A percentile compares a stretch with the other conserved stretches of the same genome.
Evolutionary conservation across 1,284 basidiomycete species (phyloP).

Genomic region (Moesziomyces parantarcticus): DNA sequence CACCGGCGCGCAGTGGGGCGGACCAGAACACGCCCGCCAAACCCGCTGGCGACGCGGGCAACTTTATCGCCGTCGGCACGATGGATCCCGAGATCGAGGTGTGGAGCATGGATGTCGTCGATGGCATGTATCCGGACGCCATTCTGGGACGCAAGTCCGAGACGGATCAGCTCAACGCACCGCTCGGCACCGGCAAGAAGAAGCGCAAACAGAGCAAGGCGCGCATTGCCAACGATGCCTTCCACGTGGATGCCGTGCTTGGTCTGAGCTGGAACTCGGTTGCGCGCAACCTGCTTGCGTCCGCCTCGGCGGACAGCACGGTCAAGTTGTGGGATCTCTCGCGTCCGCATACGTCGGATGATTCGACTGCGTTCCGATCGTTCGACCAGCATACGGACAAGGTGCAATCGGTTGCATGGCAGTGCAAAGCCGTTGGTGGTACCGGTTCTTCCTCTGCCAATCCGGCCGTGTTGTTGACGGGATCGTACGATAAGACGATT

Average conservation of each 20-base stretch:
- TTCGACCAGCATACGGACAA: slow-evolving; percentile 90
- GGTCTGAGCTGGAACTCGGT: slow-evolving; percentile 89
- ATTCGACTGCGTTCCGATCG: slow-evolving; percentile 77
- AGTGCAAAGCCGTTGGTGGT: slow-evolving; percentile 68
- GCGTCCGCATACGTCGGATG: slow-evolving; percentile 72
- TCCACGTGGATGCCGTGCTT: slow-evolving; percentile 94
- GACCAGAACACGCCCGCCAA: slow-evolving; percentile 36
- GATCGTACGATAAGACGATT: slow-evolving; percentile 92
- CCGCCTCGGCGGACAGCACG: slow-evolving; percentile 91
- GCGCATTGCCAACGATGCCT: slow-evolving; percentile 74
- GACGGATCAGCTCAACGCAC: slow-evolving; percentile 52
- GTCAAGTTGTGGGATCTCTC: slow-evolving; percentile 98
- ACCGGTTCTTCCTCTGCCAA: slow-evolving; percentile 68
- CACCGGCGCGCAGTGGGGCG: slow-evolving; percentile 71
- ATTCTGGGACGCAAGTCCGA: slow-evolving; percentile 83
- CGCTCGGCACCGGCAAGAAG: slow-evolving; percentile 66
- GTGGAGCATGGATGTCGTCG: slow-evolving; percentile 93
- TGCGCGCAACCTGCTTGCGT: slow-evolving; percentile 89
- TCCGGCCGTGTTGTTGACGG: slow-evolving; percentile 88
- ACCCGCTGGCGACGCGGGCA: slow-evolving; percentile 74
- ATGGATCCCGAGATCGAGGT: slow-evolving; percentile 99
- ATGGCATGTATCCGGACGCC: slow-evolving; percentile 91
- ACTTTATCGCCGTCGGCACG: slow-evolving; percentile 94
- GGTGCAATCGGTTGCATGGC: slow-evolving; percentile 98
- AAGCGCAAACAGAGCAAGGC: slow-evolving; percentile 86